These are phyloP conservation scores for Hibiscus syriacus DNA, from an alignment of 345 rosid species.

Conservation along the genomic window DNA sequence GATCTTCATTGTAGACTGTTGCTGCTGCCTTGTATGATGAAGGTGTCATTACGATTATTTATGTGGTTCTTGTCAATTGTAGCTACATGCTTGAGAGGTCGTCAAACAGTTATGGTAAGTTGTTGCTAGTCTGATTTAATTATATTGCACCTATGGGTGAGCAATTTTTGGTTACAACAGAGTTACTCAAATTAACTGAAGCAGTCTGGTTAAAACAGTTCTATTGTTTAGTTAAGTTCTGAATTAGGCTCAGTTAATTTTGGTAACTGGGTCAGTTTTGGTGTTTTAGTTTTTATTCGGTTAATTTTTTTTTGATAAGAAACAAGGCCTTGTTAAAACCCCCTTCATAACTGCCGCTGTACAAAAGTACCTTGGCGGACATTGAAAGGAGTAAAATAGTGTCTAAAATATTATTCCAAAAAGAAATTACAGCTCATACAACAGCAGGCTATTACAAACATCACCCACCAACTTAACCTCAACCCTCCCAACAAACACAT, in stretches of 20 bases:
- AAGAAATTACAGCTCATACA: too few species aligned
- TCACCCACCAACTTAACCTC: too few species aligned
- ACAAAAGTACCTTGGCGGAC: too few species aligned
- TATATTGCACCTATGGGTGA: not conserved
- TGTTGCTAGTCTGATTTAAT: slow-evolving; percentile 2
- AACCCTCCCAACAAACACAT: too few species aligned
- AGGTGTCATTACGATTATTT: slow-evolving; percentile 72
- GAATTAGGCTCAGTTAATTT: not conserved
- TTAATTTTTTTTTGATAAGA: too few species aligned
- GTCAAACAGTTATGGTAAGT: slow-evolving; percentile 79
- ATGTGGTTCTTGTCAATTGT: slow-evolving; percentile 77
- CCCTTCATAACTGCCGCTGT: too few species aligned
- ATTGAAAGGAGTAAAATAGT: too few species aligned
- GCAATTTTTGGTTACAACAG: not conserved
- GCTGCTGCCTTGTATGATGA: slow-evolving; percentile 81
- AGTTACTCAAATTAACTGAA: not conserved
- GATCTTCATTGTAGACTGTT: slow-evolving; percentile 52
- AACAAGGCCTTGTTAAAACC: too few species aligned
- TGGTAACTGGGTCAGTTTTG: too few species aligned
- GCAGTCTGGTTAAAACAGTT: not conserved
- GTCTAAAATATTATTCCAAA: too few species aligned
- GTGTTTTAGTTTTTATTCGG: too few species aligned
- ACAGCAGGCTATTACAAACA: too few species aligned
- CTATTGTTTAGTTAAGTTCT: not conserved
- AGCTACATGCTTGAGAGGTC: slow-evolving; percentile 95